Conservation (phyloP, 2,329 filamentous ascomycete species). For the Rachicladosporium sp. region DNA sequence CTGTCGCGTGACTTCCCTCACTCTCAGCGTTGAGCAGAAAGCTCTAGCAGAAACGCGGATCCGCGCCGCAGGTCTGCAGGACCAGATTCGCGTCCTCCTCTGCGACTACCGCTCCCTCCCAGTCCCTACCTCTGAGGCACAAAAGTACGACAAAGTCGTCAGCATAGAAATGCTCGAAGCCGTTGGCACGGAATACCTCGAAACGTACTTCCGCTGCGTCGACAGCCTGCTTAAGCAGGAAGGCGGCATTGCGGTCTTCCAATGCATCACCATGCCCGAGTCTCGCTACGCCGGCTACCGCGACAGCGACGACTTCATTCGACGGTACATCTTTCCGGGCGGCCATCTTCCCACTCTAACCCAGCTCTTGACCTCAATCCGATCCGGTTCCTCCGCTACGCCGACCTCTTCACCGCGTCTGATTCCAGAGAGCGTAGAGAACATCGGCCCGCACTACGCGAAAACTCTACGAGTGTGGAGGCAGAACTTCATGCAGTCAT, state of each 20-base stretch:
- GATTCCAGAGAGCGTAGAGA: conserved; percentile 55
- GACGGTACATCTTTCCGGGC: conserved; percentile 68
- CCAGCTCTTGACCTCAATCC: conserved; percentile 54
- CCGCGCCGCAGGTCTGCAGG: conserved; percentile 43
- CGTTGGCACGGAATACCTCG: conserved; percentile 55
- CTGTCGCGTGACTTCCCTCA: conserved; percentile 57
- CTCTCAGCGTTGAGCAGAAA: conserved; percentile 58
- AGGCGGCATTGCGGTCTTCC: conserved; percentile 57
- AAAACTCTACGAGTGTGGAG: conserved; percentile 58
- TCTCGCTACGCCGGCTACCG: conserved; percentile 52
- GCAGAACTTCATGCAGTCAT: conserved; percentile 52
- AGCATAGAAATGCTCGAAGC: conserved; percentile 71
- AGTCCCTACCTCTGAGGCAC: conserved; percentile 26
- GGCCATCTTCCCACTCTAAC: conserved; percentile 57
- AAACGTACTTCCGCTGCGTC: conserved; percentile 55
- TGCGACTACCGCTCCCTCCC: conserved; percentile 57
- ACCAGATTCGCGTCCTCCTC: conserved; percentile 51
- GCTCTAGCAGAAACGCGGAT: conserved; percentile 54
- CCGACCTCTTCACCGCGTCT: conserved; percentile 26
- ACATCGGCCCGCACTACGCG: conserved; percentile 63
- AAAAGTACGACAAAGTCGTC: conserved; percentile 55
- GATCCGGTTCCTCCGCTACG: conserved; percentile 44
- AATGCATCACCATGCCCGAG: conserved; percentile 68
- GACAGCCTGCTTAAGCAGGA: conserved; percentile 52
- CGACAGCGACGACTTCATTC: conserved; percentile 59